Evolutionary conservation across 345 rosid species (phyloP), one percentile per base, ranked within the genome.

Genomic region (Cardamine resedifolia): DNA sequence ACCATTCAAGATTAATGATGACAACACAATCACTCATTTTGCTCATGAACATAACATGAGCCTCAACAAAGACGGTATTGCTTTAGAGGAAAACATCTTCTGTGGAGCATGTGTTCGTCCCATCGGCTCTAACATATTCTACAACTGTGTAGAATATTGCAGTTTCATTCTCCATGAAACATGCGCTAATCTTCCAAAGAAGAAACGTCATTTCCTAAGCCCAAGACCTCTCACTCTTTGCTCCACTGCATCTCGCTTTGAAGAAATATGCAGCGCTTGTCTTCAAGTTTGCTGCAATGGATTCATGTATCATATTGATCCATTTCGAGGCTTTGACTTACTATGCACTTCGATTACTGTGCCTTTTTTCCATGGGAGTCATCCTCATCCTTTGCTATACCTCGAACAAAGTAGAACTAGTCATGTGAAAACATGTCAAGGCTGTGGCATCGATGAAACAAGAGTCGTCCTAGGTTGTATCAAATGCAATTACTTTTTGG

Each of bases 131-230:
- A 1, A 56, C 43, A 30, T 44, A 8, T 56, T 56, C 4, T 68
- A 57, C 56, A 56, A 19, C 1, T 57, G 56, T 57, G 6, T 9
- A 14, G 2, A n/a, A n/a, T n/a, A 27, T 0, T 20, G 56, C 12
- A 10, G 44, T 56, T 68, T 68, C n/a, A 3, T 68, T 6, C 30
- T 68, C 5, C 64, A 57, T 30, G 73, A 68, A 57, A 30, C 33
- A 0, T 69, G 64, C 4, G 55, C 45, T 21, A 69, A 69, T 56
- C 64, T 57, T 57, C 45, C 45, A 0, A 57, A 30, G 45, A 57
- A 30, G 23, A 68, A 43, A 20, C 45, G 45, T 0, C 55, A 43
- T 30, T 44, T 68, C 57, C 55, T 68, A 5, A 28, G 44, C 33
- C 39, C 59, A 34, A 23, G 0, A 12, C 67, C 18, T 48, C 74